Conservation (phyloP, 2,329 filamentous ascomycete species). For the Exophiala xenobiotica region DNA sequence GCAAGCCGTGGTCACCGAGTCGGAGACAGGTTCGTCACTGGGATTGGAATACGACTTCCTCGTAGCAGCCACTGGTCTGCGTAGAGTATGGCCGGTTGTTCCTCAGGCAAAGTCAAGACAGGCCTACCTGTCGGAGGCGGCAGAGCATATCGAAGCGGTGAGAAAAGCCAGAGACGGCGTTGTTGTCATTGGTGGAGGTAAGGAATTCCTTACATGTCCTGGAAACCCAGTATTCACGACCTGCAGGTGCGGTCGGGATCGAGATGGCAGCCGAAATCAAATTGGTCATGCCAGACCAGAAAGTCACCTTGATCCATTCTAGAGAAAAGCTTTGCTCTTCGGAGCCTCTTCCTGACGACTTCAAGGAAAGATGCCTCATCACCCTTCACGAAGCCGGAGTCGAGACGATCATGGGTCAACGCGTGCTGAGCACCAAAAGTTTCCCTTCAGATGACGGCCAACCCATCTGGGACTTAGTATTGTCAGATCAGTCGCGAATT, state of each 20-base stretch:
- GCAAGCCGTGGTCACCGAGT: conserved; percentile 57
- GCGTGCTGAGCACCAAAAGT: conserved; percentile 51
- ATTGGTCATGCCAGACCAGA: conserved; percentile 60
- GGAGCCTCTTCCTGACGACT: conserved; percentile 68
- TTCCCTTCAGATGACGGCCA: conserved; percentile 13
- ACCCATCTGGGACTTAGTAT: conserved; percentile 54
- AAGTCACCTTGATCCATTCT: conserved; percentile 74
- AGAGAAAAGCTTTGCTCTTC: conserved; percentile 68
- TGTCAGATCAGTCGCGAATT: conserved; percentile 61
- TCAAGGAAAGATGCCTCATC: conserved; percentile 61
- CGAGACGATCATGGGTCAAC: conserved; percentile 61
- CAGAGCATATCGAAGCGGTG: conserved; percentile 58
- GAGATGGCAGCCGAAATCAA: conserved; percentile 82
- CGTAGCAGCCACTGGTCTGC: conserved; percentile 68
- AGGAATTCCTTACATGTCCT: conserved; percentile 14
- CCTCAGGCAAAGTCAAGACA: conserved; percentile 64
- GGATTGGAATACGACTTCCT: conserved; percentile 67
- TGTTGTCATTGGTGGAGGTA: conserved; percentile 70
- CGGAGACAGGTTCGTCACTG: conserved; percentile 43
- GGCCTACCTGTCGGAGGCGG: conserved; percentile 63
- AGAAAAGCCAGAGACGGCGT: conserved; percentile 57
- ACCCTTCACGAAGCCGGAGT: conserved; percentile 64
- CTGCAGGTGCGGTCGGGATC: conserved; percentile 64
- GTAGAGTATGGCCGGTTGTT: conserved; percentile 69
- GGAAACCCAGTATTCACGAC: neutral